These are phyloP conservation scores for Cutaneotrichosporon sp. DNA, from an alignment of 1,284 basidiomycete genomes.

Conservation along the genomic window DNA sequence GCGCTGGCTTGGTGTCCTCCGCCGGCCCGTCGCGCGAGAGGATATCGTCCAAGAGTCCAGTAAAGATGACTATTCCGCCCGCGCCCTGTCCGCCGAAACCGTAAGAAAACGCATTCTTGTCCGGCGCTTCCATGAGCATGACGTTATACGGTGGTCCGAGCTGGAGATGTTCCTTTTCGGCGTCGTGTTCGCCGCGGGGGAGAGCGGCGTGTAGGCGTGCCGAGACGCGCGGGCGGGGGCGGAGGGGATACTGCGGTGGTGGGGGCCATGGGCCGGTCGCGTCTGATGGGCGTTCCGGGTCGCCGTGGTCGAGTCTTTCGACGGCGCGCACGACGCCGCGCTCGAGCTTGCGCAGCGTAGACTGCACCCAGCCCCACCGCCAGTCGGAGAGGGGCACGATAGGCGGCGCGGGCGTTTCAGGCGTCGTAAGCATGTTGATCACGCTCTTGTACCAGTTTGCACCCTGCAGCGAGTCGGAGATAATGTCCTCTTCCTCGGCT, in stretches of 20 bases:
- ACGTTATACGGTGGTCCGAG: slow-evolving; percentile 80
- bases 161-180: slow-evolving; percentile 39
- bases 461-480: slow-evolving; percentile 68
- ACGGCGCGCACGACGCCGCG: slow-evolving; percentile 49
- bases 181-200: slow-evolving; percentile 30
- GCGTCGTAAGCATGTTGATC: slow-evolving; percentile 63
- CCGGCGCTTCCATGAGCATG: slow-evolving; percentile 72
- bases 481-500: slow-evolving; percentile 81
- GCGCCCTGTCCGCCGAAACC: slow-evolving; percentile 84
- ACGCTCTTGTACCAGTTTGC: slow-evolving; percentile 79
- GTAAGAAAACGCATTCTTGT: slow-evolving; percentile 81
- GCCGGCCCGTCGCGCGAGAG: slow-evolving; percentile 51
- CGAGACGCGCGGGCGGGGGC: slow-evolving; percentile 42
- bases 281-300: background rate
- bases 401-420: slow-evolving; percentile 56
- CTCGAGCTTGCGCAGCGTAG: slow-evolving; percentile 69
- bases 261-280: slow-evolving; percentile 25
- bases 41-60: slow-evolving; percentile 77
- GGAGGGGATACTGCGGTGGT: slow-evolving; percentile 39
- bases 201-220: slow-evolving; percentile 39
- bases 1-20: background rate
- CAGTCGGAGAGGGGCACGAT: slow-evolving; percentile 69
- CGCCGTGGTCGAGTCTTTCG: slow-evolving; percentile 2
- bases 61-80: slow-evolving; percentile 82
- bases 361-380: slow-evolving; percentile 74